phyloP scores from a whole-genome alignment of 163 green algal genomes.

The Botryococcus braunii region DNA sequence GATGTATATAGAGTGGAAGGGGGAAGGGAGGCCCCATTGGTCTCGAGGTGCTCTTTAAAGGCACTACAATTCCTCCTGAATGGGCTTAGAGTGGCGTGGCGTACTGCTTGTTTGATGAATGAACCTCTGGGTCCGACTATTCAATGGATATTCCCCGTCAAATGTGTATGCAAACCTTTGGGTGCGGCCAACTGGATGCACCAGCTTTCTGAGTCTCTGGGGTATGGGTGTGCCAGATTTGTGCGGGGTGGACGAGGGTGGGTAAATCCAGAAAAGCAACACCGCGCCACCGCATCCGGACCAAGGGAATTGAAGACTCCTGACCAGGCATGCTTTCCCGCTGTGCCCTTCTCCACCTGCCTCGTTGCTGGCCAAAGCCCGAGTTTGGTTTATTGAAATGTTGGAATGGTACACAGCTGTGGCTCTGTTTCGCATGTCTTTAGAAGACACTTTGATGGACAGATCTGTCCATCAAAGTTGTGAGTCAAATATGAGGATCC shows the following conservation, averaged over 20 bases:
- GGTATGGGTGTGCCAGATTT: constrained; percentile 22
- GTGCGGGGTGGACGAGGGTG: constrained; percentile 44
- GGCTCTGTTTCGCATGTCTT: too few species aligned
- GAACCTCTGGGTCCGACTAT: background rate
- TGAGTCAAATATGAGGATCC: too few species aligned
- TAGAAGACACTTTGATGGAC: too few species aligned
- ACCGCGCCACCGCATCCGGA: background rate
- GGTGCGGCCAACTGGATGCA: background rate
- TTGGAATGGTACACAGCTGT: too few species aligned
- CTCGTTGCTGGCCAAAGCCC: too few species aligned
- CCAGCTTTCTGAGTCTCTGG: background rate
- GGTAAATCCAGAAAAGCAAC: constrained; percentile 37
- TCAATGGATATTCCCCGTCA: background rate
- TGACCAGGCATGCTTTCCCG: constrained; percentile 5
- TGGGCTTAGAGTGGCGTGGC: background rate
- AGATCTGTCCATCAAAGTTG: too few species aligned
- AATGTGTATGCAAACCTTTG: background rate
- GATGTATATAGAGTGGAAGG: too few species aligned
- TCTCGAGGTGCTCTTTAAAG: too few species aligned
- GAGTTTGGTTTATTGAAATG: too few species aligned
- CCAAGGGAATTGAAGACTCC: constrained; percentile 2
- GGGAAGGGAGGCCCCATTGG: too few species aligned
- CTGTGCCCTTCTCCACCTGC: too few species aligned
- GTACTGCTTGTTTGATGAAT: background rate
- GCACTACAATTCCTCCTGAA: background rate